Base-by-base conservation (phyloP, 768 basidiomycete species). In the Tricholoma sp. region DNA sequence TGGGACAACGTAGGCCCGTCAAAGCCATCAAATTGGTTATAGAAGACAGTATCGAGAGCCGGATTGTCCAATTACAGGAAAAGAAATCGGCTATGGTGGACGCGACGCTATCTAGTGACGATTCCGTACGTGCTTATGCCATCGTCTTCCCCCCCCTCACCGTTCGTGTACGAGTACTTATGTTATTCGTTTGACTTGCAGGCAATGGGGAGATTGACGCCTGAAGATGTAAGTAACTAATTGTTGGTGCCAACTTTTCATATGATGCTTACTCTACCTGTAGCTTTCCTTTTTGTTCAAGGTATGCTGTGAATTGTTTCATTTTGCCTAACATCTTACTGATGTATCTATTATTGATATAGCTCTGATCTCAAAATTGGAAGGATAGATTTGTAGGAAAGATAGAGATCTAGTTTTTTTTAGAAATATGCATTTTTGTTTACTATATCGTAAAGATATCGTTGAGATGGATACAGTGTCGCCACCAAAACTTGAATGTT, bases 51-150 rank as follows among this genome's bases (percentile, higher is more conserved):
- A 98, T 99, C 60, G 97, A 99, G 69, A 88, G 87, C 64, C 86
- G 94, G 59, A 98, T 99, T 57, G 81, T 99, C 16, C 92, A 96
- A 72, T 75, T 96, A n/a, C 94, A 98, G 73, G 94, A 97, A 71
- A 97, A 98, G 77, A 99, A 99, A 70, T 83, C 87, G 37, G 94
- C 93, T 0, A 96, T 97, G 94, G 84, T 95, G 3, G 88, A 92
- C 65, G 91, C 91, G 14, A 92, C 93, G 0, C 71, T 93, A 18
- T 91, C 89, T 3, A 72, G 87, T 3, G 91, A 93, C 66, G 89
- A 91, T 61, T 88, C 86, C 46, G 88, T 87, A 65, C 12, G 84
- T 72, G 46, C 21, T 50, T 50, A 39, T 58, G 52, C 31, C 11
- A 19, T n/a, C 9, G 52, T 45, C 11, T 32, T 29, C 31, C 3